Base-by-base conservation (phyloP, 768 basidiomycete species). In the Roridomyces roridus region DNA sequence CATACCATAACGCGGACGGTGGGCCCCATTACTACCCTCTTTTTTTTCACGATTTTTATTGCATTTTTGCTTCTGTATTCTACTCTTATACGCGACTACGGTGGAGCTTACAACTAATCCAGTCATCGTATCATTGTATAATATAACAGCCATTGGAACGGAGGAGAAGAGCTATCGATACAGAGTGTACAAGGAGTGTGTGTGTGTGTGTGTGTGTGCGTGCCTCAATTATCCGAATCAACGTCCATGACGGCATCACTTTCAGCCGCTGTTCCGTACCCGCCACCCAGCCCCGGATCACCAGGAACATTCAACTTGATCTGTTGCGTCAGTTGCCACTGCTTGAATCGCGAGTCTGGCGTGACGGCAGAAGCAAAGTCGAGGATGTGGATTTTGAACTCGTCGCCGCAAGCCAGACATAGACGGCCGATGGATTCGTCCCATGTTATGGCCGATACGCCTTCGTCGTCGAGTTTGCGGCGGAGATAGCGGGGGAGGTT, bases 371-470 rank as follows among this genome's bases (percentile, higher is more conserved):
- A 55, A 6, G 79, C 79, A 44, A 82, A 80, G 63, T 87, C 85
- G 52, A 82, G 64, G 29, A 87, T 75, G 28, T 74, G 68, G 39
- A 87, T 72, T 14, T 68, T 56, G 4, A 70, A 50, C 25, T 77
- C 77, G 8, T 76, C 63, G 12, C 74, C 75, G 28, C 76, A 72
- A 41, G 81, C 80, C 7, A 87, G 70, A 61, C 83, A 82, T 14
- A 88, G 74, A 35, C 86, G 76, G 4, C 87, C 87, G 12, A 82
- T 83, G 21, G 77, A 74, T 67, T 89, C 87, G 57, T 90, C 88
- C 85, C 85, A 90, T 7, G 83, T 75, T 29, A 88, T 77, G 17
- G 82, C 75, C n/a, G 70, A 68, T 31, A 85, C 66, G 9, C 78
- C 81, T 4, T 63, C 29, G 52, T 72, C 5, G 54, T 68, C 52